phyloP scores from a whole-genome alignment of 305 asterid species.

The Rubia peregrina region DNA sequence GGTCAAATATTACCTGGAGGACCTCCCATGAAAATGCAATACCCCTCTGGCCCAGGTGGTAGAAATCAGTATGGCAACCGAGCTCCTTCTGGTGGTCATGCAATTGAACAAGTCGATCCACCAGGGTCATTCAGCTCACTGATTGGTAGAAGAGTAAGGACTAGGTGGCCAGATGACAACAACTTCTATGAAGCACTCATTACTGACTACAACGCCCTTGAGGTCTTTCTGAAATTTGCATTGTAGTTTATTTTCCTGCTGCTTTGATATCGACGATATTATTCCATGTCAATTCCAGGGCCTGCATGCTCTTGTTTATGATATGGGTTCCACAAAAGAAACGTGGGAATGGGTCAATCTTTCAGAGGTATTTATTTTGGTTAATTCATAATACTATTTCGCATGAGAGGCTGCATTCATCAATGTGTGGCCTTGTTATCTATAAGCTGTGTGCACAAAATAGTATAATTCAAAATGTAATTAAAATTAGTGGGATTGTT shows the following conservation, averaged over 20 bases:
- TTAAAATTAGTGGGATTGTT: neutral
- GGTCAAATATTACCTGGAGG: slow-evolving; percentile 46
- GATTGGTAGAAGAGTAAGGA: slow-evolving; percentile 77
- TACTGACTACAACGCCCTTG: slow-evolving; percentile 50
- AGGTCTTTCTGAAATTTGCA: slow-evolving; percentile 36
- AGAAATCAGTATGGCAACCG: slow-evolving; percentile 69
- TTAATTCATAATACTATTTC: slow-evolving; percentile 21
- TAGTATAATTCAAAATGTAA: neutral
- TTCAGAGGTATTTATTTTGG: slow-evolving; percentile 55
- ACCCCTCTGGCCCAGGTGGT: slow-evolving; percentile 57
- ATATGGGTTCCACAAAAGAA: slow-evolving; percentile 51
- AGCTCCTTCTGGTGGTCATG: slow-evolving; percentile 39
- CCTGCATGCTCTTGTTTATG: slow-evolving; percentile 75
- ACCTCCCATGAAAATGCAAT: slow-evolving; percentile 61
- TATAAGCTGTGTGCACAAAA: neutral
- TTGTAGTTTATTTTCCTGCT: slow-evolving; percentile 13
- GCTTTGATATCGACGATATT: slow-evolving; percentile 17
- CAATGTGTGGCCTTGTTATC: neutral
- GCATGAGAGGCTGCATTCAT: neutral
- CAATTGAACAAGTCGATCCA: slow-evolving; percentile 49
- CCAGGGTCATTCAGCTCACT: slow-evolving; percentile 44
- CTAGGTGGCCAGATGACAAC: slow-evolving; percentile 90
- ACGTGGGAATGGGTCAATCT: slow-evolving; percentile 91
- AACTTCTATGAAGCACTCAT: slow-evolving; percentile 84
- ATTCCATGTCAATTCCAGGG: slow-evolving; percentile 47